These are phyloP conservation scores for Casaregolazyma suthepensis DNA, from an alignment of 1,139 yeast genomes.

Conservation along the genomic window DNA sequence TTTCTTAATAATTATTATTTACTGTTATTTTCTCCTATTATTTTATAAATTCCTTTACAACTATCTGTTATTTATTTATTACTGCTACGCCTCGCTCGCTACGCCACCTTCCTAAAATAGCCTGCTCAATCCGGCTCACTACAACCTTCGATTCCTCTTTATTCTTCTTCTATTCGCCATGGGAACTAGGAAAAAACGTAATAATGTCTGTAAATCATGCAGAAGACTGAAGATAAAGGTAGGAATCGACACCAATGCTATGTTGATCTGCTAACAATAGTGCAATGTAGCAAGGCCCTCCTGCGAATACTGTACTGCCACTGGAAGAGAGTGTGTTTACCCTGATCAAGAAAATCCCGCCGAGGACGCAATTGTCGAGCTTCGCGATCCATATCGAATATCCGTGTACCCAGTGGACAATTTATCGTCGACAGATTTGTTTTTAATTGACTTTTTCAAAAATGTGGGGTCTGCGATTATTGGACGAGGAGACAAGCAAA, in stretches of 20 bases:
- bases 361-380: neutral
- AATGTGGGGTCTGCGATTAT: neutral
- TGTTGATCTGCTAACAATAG: neutral
- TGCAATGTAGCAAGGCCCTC: slow-evolving; percentile 9
- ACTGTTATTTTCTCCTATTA: too few relatives aligned
- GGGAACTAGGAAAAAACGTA: neutral
- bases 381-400: neutral
- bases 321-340: slow-evolving; percentile 7
- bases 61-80: too few relatives aligned
- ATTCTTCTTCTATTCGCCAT: neutral
- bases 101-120: too few relatives aligned
- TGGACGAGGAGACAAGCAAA: slow-evolving; percentile 1
- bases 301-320: slow-evolving; percentile 10
- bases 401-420: neutral
- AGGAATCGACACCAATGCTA: neutral
- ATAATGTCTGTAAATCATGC: slow-evolving; percentile 9
- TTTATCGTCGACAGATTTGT: neutral
- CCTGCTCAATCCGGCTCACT: too few relatives aligned
- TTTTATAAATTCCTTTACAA: too few relatives aligned
- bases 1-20: too few relatives aligned
- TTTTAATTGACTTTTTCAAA: slow-evolving; percentile 1
- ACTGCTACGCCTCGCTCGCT: too few relatives aligned
- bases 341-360: neutral
- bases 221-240: slow-evolving; percentile 16
- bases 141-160: too few relatives aligned